Evolutionary conservation across 305 asterid genomes (phyloP).

Genomic region (Fraxinus velutina): DNA sequence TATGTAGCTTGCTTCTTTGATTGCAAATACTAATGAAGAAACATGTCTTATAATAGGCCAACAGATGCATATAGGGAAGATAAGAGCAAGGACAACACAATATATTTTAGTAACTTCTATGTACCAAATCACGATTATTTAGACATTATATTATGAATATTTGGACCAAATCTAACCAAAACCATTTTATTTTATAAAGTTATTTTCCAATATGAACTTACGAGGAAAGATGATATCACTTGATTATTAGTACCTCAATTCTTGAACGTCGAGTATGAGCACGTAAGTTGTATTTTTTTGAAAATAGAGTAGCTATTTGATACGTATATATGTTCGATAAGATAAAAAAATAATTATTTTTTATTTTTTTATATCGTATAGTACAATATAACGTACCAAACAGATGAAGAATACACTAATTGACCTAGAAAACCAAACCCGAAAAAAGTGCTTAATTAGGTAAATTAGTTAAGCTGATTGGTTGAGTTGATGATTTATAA

Average conservation of each 20-base stretch:
- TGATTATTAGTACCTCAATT: too few species aligned
- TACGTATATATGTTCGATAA: too few species aligned
- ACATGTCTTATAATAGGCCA: not conserved
- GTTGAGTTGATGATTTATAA: not conserved
- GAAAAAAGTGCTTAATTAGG: not conserved
- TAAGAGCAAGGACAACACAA: not conserved
- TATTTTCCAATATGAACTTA: too few species aligned
- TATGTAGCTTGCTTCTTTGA: not conserved
- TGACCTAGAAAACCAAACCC: not conserved
- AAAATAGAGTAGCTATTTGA: too few species aligned
- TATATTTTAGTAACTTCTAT: not conserved
- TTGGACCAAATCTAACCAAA: not conserved
- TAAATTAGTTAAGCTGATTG: not conserved
- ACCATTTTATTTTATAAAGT: not conserved
- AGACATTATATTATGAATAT: not conserved
- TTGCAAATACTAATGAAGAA: not conserved
- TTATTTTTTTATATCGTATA: too few species aligned
- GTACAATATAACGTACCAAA: not conserved
- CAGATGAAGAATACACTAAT: not conserved
- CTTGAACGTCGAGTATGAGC: too few species aligned
- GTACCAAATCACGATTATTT: not conserved
- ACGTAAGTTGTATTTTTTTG: too few species aligned
- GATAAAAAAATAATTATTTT: too few species aligned
- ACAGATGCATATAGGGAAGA: not conserved
- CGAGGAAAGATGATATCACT: not conserved